Conservation (phyloP, 225 moss, liverwort and hornwort species). For the Rhytidiadelphus loreus region DNA sequence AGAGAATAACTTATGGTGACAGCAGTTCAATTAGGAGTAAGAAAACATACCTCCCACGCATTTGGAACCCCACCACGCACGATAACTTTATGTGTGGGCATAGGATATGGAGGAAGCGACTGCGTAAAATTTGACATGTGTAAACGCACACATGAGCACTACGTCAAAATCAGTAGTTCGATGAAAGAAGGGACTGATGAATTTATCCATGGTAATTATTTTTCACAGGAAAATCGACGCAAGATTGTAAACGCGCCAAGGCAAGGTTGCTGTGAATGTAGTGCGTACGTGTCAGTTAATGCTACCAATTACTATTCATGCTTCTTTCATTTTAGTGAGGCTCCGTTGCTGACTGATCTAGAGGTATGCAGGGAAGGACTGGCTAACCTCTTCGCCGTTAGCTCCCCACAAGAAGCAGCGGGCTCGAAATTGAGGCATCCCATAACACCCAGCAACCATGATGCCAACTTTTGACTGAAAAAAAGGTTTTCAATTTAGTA, state of each 20-base stretch:
- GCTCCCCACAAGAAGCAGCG: conserved; percentile 97
- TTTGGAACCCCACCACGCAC: conserved; percentile 76
- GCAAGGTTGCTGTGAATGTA: not conserved
- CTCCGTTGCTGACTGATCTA: not conserved
- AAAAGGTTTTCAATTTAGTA: not conserved
- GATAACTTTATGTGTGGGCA: conserved; percentile 87
- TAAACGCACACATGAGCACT: not conserved
- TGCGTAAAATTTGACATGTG: conserved; percentile 3
- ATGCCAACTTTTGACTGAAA: conserved; percentile 88
- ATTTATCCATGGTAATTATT: not conserved
- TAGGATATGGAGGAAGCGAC: conserved; percentile 76
- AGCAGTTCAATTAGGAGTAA: not conserved
- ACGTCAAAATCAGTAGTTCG: not conserved
- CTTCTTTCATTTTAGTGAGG: not conserved
- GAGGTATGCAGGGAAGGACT: not conserved
- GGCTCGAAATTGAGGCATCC: conserved; percentile 93
- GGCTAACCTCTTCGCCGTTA: conserved; percentile 57
- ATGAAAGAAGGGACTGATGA: not conserved
- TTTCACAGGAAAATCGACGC: not conserved
- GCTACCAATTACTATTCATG: not conserved
- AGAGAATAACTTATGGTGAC: not conserved
- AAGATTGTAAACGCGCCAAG: no score
- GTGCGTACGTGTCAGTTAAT: not conserved
- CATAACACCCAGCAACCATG: conserved; percentile 90
- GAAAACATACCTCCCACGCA: conserved; percentile 61